phyloP scores from a whole-genome alignment of 2,329 filamentous ascomycete species.

The Apiospora kogelbergensis region DNA sequence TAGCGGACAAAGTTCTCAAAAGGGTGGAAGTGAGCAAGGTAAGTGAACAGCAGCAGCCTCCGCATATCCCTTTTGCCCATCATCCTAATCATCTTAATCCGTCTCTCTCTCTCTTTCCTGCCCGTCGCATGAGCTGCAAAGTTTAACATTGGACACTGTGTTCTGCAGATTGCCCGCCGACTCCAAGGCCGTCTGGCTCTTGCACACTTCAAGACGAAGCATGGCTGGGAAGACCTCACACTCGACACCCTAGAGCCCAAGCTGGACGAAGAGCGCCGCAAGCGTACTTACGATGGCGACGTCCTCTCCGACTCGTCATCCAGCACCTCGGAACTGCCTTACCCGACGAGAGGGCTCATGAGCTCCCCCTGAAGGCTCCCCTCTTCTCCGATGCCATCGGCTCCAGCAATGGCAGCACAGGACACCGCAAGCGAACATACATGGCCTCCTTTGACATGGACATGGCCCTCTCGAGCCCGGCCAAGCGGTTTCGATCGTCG shows the following conservation, averaged over 20 bases:
- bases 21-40: conserved; percentile 77
- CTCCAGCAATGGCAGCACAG: conserved; percentile 66
- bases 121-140: conserved; percentile 16
- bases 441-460: conserved; percentile 56
- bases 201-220: conserved; percentile 95
- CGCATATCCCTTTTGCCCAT: background rate
- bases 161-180: conserved; percentile 79
- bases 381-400: conserved; percentile 82
- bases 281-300: conserved; percentile 69
- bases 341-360: conserved; percentile 67
- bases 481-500: conserved; percentile 70
- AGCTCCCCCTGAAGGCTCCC: conserved; percentile 83
- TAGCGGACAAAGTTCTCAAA: conserved; percentile 68
- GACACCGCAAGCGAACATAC: conserved; percentile 65
- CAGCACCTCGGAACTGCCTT: conserved; percentile 74
- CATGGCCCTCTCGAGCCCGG: conserved; percentile 50
- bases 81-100: too few relatives aligned
- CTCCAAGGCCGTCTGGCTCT: conserved; percentile 92
- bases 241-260: conserved; percentile 84
- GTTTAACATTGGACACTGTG: conserved; percentile 8
- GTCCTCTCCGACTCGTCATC: conserved; percentile 85
- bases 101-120: background rate
- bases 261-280: conserved; percentile 74
- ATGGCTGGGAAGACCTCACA: conserved; percentile 89
- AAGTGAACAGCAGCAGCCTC: conserved; percentile 29